Conservation (phyloP, 2,329 filamentous ascomycete species). For the Akanthomyces dipterigenus region DNA sequence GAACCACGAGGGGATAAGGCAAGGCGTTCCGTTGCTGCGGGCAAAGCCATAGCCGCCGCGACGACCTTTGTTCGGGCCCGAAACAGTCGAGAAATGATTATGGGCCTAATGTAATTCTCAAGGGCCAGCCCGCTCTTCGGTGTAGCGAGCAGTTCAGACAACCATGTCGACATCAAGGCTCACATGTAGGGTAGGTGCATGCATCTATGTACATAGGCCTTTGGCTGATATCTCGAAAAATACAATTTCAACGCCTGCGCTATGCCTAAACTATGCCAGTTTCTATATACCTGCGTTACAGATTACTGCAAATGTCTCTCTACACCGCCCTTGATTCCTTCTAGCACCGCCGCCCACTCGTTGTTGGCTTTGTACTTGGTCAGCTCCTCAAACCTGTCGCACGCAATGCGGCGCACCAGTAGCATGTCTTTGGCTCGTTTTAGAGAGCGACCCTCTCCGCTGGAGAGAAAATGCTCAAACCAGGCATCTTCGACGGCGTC, state of each 20-base stretch:
- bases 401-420: slow-evolving; percentile 65
- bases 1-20: too few relatives aligned
- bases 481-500: slow-evolving; percentile 63
- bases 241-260: slow-evolving; percentile 13
- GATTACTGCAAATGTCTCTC: slow-evolving; percentile 23
- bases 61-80: too few relatives aligned
- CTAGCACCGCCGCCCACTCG: slow-evolving; percentile 43
- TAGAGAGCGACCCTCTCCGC: slow-evolving; percentile 57
- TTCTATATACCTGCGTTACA: neutral
- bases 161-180: neutral
- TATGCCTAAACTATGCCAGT: slow-evolving; percentile 7
- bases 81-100: too few relatives aligned
- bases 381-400: slow-evolving; percentile 49
- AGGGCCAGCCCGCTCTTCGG: too few relatives aligned
- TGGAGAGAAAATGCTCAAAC: slow-evolving; percentile 62
- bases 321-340: slow-evolving; percentile 43
- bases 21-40: too few relatives aligned
- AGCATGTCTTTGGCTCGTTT: slow-evolving; percentile 66
- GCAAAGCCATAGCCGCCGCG: too few relatives aligned
- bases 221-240: too few relatives aligned
- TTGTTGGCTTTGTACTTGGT: slow-evolving; percentile 36
- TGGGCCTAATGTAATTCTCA: too few relatives aligned
- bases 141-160: too few relatives aligned
- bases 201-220: too few relatives aligned
- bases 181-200: neutral